Evolutionary conservation across 495 filamentous ascomycete genomes (phyloP), one percentile per base, ranked within the genome.

Genomic region (Penicillium crystallinum): DNA sequence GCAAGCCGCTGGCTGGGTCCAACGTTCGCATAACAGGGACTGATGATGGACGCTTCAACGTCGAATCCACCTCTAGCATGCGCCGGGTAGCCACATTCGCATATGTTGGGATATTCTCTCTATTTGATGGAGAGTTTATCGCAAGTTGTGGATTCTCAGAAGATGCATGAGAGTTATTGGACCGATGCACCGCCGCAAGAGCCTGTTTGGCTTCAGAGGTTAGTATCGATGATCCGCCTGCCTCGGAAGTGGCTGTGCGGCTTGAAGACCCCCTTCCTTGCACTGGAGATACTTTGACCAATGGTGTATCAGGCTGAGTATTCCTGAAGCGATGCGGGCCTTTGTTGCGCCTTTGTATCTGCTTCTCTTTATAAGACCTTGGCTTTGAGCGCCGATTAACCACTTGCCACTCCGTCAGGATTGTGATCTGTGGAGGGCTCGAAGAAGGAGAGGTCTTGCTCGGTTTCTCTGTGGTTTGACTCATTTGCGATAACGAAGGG

Each of bases 361-460:
- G 42, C 31, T 34, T 68, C 12, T 49, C 49, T 35, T 46, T 63
- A 0, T 53, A 39, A 5, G 45, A n/a, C 19, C 43, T 54, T 9
- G 42, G 18, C 41, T 60, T 72, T 25, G 60, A 46, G 2, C 55
- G 51, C 12, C 66, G 61, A 3, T 66, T 58, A 17, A 76, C 72
- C 6, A 71, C 27, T 15, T 76, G 61, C 77, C 75, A 79, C 3
- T 60, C 67, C 18, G 62, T 47, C 0, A 71, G 54, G 17, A 71
- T 61, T 5, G 45, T 54, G 27, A 46, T 49, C 19, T 41, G 54
- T 18, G 64, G 59, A 53, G 69, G 60, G 17, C 54, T 66, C 10
- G 54, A 25, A 25, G 63, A 64, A 40, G 56, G 43, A n/a, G 65
- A 64, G 0, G 64, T 61, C 8, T 46, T 54, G 11, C 36, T 59